Base-by-base conservation (phyloP, 2,329 filamentous ascomycete genomes). In the Periconia digitata region DNA sequence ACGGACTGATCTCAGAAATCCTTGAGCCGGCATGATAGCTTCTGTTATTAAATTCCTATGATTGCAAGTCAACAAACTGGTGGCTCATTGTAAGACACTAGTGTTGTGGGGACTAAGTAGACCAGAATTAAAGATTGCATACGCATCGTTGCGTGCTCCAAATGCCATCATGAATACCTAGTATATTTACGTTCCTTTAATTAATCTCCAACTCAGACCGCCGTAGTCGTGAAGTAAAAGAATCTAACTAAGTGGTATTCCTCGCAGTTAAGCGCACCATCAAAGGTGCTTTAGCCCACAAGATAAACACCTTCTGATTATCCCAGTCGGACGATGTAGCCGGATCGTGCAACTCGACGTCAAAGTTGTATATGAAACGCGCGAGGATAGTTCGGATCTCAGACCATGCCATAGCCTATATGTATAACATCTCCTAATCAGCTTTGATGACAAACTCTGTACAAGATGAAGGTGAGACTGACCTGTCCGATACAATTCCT, bases 361-460 rank as follows among this genome's bases (percentile, higher is more conserved):
- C 70, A 40, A 69, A 73, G 43, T 67, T 46, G 58, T 59, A 72
- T 16, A 72, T 32, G 3, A 71, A 22, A n/a, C 64, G 63, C 3
- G 61, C 56, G 1, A 72, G 50, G 3, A 72, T 67, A 0, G 66
- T 55, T 2, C 66, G 64, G 42, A 70, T 67, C 53, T 73, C 70
- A 1, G 69, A 51, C 53, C 48, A 60, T 3, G 61, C 60, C 4
- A 67, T 46, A 38, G 47, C 56, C 43, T 47, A n/a, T n/a, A 27
- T 6, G 37, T 47, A 18, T 47, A 41, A 22, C 35, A 22, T 18
- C 8, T 23, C 15, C 24, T 29, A 13, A 34, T 17, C 17, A 46
- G 27, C n/a, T 12, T 23, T 8, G 64, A 12, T 5, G 10, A 43
- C 24, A 13, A 7, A 27, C 24, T 27, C 13, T 27, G 24, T 27